Percentiles rank a stretch among this genome's conserved stretches.
These are phyloP conservation scores for Medicago arabica DNA, from an alignment of 306 rosid genomes.

Conservation along the genomic window DNA sequence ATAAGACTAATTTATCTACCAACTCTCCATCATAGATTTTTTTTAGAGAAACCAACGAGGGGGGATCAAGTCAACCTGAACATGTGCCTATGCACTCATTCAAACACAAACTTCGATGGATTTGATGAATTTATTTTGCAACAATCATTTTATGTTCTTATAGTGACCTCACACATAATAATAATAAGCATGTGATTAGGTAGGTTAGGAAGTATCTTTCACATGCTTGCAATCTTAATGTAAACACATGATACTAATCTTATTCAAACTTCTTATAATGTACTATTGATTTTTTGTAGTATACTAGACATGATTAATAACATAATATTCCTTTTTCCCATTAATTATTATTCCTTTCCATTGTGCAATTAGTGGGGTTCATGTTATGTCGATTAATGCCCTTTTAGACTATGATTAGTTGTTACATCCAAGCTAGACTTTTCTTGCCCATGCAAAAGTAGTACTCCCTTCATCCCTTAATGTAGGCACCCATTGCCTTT, in stretches of 20 bases:
- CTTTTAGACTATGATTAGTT: conserved; percentile 29
- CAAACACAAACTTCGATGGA: conserved; percentile 48
- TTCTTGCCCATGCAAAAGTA: conserved; percentile 18
- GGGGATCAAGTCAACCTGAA: conserved; percentile 44
- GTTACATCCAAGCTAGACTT: conserved; percentile 9
- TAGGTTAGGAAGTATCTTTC: conserved; percentile 47
- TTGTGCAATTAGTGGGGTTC: conserved; percentile 58
- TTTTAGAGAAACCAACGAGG: conserved; percentile 34
- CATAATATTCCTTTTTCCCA: conserved; percentile 44
- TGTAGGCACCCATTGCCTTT: too few species aligned
- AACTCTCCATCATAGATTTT: conserved; percentile 25
- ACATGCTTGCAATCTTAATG: conserved; percentile 50
- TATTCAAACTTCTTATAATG: conserved; percentile 4
- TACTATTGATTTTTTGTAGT: conserved; percentile 12
- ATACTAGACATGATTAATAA: conserved; percentile 43
- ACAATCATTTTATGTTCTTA: conserved; percentile 37
- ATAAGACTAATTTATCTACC: conserved; percentile 25
- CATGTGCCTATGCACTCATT: conserved; percentile 40
- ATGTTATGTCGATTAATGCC: conserved; percentile 51
- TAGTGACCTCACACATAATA: background rate
- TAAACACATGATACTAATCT: conserved; percentile 31
- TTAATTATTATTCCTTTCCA: conserved; percentile 54
- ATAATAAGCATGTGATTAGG: conserved; percentile 53
- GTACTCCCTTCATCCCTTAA: too few species aligned
- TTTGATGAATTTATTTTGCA: conserved; percentile 18